These are phyloP conservation scores for Cyclospora cayetanensis DNA, from an alignment of 169 alveolate species.

Conservation along the genomic window DNA sequence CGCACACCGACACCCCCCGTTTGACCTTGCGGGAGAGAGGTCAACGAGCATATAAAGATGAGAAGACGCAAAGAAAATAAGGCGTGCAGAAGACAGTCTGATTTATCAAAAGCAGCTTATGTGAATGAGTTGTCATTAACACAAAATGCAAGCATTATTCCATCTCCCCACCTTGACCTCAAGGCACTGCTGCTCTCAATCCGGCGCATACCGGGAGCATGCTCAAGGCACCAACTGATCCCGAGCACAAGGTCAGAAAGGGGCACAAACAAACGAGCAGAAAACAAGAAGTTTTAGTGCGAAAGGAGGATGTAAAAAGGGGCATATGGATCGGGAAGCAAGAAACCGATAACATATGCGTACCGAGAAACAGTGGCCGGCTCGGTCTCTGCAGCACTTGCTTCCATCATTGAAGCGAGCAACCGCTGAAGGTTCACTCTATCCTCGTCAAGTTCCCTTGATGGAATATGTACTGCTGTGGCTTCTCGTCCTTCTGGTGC, in stretches of 20 bases:
- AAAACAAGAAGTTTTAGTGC: neutral
- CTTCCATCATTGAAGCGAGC: neutral
- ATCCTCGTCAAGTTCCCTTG: neutral
- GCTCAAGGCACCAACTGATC: neutral
- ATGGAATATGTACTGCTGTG: neutral
- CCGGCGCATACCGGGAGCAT: neutral
- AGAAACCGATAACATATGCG: neutral
- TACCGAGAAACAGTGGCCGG: neutral
- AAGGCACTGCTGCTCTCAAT: neutral
- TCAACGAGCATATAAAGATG: neutral
- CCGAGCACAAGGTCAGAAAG: too few relatives aligned
- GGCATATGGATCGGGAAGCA: neutral
- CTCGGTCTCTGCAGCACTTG: constrained; percentile 42
- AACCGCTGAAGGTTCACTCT: constrained; percentile 3
- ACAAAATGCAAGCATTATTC: neutral
- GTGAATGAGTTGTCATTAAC: neutral
- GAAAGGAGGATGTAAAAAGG: neutral
- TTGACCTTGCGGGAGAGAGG: neutral
- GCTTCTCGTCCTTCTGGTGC: neutral
- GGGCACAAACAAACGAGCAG: too few relatives aligned
- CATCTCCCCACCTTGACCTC: neutral
- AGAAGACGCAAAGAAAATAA: neutral
- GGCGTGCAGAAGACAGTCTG: neutral
- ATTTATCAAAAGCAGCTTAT: neutral
- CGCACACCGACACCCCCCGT: neutral